Evolutionary conservation across 805 yeast genomes (phyloP).

Genomic region (Cyberlindnera euphorbiae): DNA sequence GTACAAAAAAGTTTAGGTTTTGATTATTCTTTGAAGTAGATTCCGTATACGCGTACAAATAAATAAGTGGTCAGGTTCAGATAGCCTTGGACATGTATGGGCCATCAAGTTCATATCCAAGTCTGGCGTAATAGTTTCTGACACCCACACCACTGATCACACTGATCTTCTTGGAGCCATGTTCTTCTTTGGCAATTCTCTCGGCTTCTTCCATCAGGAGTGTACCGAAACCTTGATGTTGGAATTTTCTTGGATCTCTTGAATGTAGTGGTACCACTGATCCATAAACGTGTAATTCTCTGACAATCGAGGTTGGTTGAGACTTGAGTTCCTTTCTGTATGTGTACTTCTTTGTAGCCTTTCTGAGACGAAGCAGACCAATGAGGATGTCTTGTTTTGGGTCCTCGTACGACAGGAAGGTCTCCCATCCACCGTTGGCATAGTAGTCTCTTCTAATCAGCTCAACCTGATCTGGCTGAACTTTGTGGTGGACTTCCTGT

Average conservation of each 20-base stretch:
- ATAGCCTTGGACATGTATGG: conserved; percentile 88
- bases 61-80: conserved; percentile 7
- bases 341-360: conserved; percentile 84
- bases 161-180: conserved; percentile 84
- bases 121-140: conserved; percentile 86
- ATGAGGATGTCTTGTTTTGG: conserved; percentile 94
- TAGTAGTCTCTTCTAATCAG: conserved; percentile 90
- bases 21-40: too few relatives aligned
- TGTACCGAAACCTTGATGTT: conserved; percentile 98
- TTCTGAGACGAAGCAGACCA: conserved; percentile 83
- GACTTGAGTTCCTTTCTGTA: conserved; percentile 80
- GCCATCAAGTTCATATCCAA: conserved; percentile 91
- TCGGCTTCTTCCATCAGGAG: conserved; percentile 98
- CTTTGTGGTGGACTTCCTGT: conserved; percentile 96
- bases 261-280: conserved; percentile 95
- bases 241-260: conserved; percentile 95
- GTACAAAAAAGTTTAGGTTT: too few relatives aligned
- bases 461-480: conserved; percentile 96
- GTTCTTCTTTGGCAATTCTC: conserved; percentile 91
- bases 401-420: conserved; percentile 92
- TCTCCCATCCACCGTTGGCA: conserved; percentile 99
- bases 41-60: too few relatives aligned
- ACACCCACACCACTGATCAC: conserved; percentile 98
- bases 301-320: conserved; percentile 89
- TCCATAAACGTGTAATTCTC: conserved; percentile 96